Evolutionary conservation across 805 yeast genomes (phyloP), one percentile per base, ranked within the genome.

Genomic region (Diddensiella transvaalensis): DNA sequence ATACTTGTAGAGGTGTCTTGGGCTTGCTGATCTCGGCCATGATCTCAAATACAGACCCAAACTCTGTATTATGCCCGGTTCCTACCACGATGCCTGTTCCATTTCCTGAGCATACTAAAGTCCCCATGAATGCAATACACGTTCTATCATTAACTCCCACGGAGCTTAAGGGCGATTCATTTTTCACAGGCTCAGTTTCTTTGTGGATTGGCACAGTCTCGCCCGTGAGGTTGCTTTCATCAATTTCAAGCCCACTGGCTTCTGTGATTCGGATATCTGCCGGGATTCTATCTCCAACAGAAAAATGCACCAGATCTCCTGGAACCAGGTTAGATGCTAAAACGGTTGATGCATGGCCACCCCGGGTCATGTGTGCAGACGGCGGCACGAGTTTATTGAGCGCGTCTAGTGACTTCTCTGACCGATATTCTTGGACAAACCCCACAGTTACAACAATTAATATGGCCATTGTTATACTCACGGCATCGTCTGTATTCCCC

Each of bases 401-500:
- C 0, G 98, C 98, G 65, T 90, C 95, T 50, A 93, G 72, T 3
- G 96, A 87, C 72, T 93, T 85, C 62, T 93, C 99, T 1, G 96
- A 87, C 60, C 97, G 77, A 62, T 90, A 90, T 66, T 93, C 99
- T 69, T 93, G 99, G 26, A 93, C 90, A 69, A 93, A 93, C 0
- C 99, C 99, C 32, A 93, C 99, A 1, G 93, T 80, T 10, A 93
- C 97, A 26, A 93, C 99, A 57, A 93, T 90, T 39, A 87, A 59
- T 43, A 93, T 87, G 2, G 99, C 99, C 54, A 90, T 72, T 0
- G 97, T 83, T 58, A 93, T 93, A 56, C 93, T 83, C n/a, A 93
- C 72, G 1, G 98, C 96, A 66, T 93, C 99, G 64, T 93, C 97
- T 26, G 81, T 80, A 68, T 93, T 93, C n/a, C 96, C 96, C 95